Conservation (phyloP, 2,329 filamentous ascomycete genomes). For the Teratosphaeria destructans region DNA sequence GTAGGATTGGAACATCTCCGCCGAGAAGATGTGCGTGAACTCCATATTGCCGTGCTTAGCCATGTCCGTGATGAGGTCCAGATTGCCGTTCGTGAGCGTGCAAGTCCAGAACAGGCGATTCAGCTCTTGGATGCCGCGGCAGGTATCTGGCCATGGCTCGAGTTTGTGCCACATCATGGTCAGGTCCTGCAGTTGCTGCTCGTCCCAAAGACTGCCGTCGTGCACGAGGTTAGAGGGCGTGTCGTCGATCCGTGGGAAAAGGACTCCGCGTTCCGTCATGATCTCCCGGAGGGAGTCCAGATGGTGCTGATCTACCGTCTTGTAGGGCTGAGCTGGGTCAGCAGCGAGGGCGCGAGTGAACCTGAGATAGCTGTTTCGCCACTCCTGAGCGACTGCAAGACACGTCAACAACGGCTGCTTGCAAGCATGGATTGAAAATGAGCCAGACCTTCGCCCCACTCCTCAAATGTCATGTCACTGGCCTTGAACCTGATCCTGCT, state of each 20-base stretch:
- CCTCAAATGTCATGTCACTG: conserved; percentile 5
- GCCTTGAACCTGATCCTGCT: conserved; percentile 39
- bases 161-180: conserved; percentile 63
- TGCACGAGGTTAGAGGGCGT: conserved; percentile 7
- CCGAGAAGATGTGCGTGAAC: conserved; percentile 54
- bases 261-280: conserved; percentile 39
- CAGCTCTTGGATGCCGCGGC: conserved; percentile 42
- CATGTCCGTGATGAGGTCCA: conserved; percentile 54
- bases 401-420: not conserved
- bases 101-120: conserved; percentile 49
- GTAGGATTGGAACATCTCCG: conserved; percentile 62
- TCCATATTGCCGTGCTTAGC: conserved; percentile 46
- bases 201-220: conserved; percentile 42
- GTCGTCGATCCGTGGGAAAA: conserved; percentile 5
- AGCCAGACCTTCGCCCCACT: not conserved
- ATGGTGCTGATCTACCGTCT: conserved; percentile 64
- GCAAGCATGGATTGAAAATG: not conserved
- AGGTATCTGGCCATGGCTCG: conserved; percentile 56
- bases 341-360: conserved; percentile 51
- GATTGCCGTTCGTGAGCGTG: conserved; percentile 67
- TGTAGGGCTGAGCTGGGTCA: conserved; percentile 40
- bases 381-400: conserved; percentile 41
- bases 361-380: conserved; percentile 45
- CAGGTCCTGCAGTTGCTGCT: conserved; percentile 28
- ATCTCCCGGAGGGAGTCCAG: conserved; percentile 50